phyloP scores from a whole-genome alignment of 768 basidiomycete genomes.

The Lanmaoa pseudosensibilis region DNA sequence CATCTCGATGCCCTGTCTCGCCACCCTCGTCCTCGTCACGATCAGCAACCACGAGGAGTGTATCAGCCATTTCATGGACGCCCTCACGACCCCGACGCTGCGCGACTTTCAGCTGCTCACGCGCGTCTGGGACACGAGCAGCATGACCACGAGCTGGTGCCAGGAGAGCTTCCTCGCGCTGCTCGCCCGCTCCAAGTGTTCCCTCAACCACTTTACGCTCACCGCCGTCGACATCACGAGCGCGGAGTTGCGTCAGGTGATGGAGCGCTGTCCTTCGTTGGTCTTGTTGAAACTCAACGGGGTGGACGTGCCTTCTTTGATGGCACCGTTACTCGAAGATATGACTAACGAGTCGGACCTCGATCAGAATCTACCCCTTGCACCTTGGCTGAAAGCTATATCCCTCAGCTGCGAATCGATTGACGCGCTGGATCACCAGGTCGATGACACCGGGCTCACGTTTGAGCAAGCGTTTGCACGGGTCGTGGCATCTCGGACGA shows the following conservation, averaged over 20 bases:
- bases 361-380: constrained; percentile 21
- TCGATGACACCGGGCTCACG: constrained; percentile 27
- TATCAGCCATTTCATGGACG: constrained; percentile 27
- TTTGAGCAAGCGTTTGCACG: constrained; percentile 28
- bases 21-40: constrained; percentile 32
- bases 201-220: constrained; percentile 33
- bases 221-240: constrained; percentile 26
- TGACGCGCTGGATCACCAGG: constrained; percentile 19
- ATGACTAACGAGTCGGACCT: constrained; percentile 23
- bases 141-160: constrained; percentile 29
- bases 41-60: constrained; percentile 32
- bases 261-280: constrained; percentile 32
- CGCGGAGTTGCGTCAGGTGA: constrained; percentile 23
- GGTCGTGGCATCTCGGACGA: constrained; percentile 28
- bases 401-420: constrained; percentile 33
- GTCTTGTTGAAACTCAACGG: constrained; percentile 32
- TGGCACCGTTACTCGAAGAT: constrained; percentile 25
- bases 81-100: constrained; percentile 21
- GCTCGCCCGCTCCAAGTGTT: constrained; percentile 28
- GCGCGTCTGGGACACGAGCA: constrained; percentile 34
- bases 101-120: constrained; percentile 35
- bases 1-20: constrained; percentile 31
- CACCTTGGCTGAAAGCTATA: constrained; percentile 31
- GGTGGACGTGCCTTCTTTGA: constrained; percentile 20
- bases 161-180: constrained; percentile 30